Evolutionary conservation across 1,139 yeast species (phyloP), one percentile per base, ranked within the genome.

Genomic region (Protomyces pachydermus): DNA sequence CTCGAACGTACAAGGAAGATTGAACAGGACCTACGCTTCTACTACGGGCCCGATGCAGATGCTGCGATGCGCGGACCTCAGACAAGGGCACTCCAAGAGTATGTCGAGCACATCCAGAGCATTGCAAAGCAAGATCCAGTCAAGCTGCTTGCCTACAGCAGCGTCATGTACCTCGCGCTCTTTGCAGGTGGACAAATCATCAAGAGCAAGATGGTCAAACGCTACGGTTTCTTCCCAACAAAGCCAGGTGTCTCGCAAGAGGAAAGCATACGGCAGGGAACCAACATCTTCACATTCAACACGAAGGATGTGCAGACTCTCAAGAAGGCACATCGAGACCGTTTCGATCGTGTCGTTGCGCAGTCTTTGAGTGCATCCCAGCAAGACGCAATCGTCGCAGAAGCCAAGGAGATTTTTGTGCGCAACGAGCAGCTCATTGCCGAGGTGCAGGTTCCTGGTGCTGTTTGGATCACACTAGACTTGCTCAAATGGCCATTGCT

Each of bases 101-200:
- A 87, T 71, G 81, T 80, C 45, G 74, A 84, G 54, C 91, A 86
- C 72, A 87, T 89, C 65, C 75, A 78, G 58, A 72, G 76, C 57
- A 81, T 78, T 6, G 81, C 87, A 28, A 73, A 73, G 39, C 84
- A 81, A 58, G 85, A 86, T 71, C 96, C 96, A 8, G 83, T 87
- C 71, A 75, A 87, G 45, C 75, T 88, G 48, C 78, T 89, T 65
- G 95, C 96, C n/a, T 88, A 88, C 74, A 82, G 89, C 77, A 96
- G 88, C 72, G 95, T 88, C 54, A 81, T 88, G 84, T 89, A 89
- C 74, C 78, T 88, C 72, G 96, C 95, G 1, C 80, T 89, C 60
- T 89, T 89, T 76, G 96, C 96, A 4, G 96, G 96, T 60, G 96
- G 95, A 35, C 79, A 86, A 68, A 80, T 88, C 61, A 81, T 88